Evolutionary conservation across 1,284 basidiomycete genomes (phyloP), one percentile per base, ranked within the genome.

Genomic region (Sporisorium exsertum): DNA sequence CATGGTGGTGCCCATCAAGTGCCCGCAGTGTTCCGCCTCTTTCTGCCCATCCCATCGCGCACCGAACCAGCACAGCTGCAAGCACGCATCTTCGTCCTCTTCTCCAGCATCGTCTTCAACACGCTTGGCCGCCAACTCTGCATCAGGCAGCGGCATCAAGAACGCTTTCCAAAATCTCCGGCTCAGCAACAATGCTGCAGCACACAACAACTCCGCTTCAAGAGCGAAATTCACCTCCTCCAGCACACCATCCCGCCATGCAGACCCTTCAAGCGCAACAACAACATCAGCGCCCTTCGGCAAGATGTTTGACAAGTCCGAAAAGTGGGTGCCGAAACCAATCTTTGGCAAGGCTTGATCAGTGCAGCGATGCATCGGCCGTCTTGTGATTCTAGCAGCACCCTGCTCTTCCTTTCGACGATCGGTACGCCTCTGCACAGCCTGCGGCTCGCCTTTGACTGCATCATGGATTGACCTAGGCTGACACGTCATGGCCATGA

Each of bases 1-100:
- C 61, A 82, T 82, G 79, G 66, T 82, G 33, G 79, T 81, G 22
- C 79, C 78, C 13, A 82, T 82, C 35, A 59, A 67, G 35, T 81
- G 79, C 32, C 71, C 77, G 0, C 66, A 68, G 24, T 81, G 79
- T 55, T 42, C 42, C 2, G 63, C 70, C 1, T 72, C 61, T 13
- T 81, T 81, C 61, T 81, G 80, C 43, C 80, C 80, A 13, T 74
- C 72, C n/a, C 80, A 81, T 46, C 69, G 80, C 7, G 80, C 80
- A 13, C 80, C 80, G 0, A 67, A 58, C 26, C 80, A 81, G 51
- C 80, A 81, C 42, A 62, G 59, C 35, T 81, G 80, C 60, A 57
- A 67, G 24, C 49, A 64, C 24, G 18, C 64, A 16, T 69, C 65
- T 9, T 59, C 71, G 1, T 46, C 58, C 0, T 55, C 65, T 22